A percentile compares a stretch with the other conserved stretches of the same genome.
These are phyloP conservation scores for Colletotrichum orchidophilum DNA, from an alignment of 2,329 filamentous ascomycete species.

Conservation along the genomic window DNA sequence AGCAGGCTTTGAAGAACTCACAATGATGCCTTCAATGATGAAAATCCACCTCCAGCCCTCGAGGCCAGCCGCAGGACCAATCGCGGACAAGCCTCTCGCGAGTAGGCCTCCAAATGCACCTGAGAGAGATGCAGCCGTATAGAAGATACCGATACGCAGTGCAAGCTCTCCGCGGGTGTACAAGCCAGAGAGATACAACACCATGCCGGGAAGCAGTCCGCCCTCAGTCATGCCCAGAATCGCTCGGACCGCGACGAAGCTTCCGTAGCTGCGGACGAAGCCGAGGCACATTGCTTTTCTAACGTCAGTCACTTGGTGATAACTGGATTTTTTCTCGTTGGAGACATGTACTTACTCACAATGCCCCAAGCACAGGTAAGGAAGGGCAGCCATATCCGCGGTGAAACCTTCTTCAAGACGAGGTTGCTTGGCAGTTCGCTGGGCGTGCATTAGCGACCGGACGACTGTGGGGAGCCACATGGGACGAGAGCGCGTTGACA, in stretches of 20 bases:
- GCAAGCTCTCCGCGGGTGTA: conserved; percentile 69
- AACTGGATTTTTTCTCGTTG: no score
- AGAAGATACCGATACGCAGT: conserved; percentile 73
- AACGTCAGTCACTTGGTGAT: neutral
- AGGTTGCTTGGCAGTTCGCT: conserved; percentile 73
- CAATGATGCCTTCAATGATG: conserved; percentile 66
- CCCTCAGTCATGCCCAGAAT: conserved; percentile 72
- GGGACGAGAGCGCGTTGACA: neutral
- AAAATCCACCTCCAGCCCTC: conserved; percentile 72
- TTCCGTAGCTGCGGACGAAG: conserved; percentile 61
- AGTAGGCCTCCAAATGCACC: conserved; percentile 72
- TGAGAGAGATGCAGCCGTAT: conserved; percentile 72
- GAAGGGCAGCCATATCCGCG: conserved; percentile 67
- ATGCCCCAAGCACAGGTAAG: conserved; percentile 67
- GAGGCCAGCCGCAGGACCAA: conserved; percentile 62
- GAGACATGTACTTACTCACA: conserved; percentile 44
- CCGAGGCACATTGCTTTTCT: conserved; percentile 59
- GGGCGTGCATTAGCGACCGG: conserved; percentile 12
- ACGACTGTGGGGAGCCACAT: neutral
- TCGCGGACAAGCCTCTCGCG: conserved; percentile 68
- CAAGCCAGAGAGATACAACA: conserved; percentile 72
- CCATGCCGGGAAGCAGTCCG: conserved; percentile 73
- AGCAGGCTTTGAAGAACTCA: conserved; percentile 39
- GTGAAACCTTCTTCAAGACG: conserved; percentile 68
- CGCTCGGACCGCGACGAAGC: conserved; percentile 70